Evolutionary conservation across 192 early-diverging fungal species (phyloP).

Genomic region (Gryganskiella cystojenkinii): DNA sequence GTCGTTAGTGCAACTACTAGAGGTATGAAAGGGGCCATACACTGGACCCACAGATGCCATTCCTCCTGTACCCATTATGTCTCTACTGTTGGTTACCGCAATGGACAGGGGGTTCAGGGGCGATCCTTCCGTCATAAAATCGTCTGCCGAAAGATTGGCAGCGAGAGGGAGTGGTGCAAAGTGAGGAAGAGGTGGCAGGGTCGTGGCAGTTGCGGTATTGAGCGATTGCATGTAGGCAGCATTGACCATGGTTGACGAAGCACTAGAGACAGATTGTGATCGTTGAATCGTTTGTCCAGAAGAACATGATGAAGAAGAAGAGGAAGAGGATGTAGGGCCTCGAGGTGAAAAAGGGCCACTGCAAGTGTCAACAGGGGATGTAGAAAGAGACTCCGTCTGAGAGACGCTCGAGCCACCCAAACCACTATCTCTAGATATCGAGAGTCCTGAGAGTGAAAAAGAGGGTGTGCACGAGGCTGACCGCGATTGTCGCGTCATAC

Average conservation of each 20-base stretch:
- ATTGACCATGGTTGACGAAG: background rate
- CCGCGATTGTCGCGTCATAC: slow-evolving; percentile 20
- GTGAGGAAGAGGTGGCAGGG: slow-evolving; percentile 7
- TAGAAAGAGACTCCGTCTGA: too few species aligned
- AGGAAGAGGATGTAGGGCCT: background rate
- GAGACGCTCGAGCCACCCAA: too few species aligned
- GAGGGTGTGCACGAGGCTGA: slow-evolving; percentile 33
- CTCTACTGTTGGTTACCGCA: too few species aligned
- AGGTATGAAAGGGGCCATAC: too few species aligned
- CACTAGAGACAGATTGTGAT: background rate
- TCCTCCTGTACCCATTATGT: too few species aligned
- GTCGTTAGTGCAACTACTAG: background rate
- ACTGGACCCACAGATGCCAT: too few species aligned
- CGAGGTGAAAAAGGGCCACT: background rate
- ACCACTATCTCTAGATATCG: slow-evolving; percentile 1
- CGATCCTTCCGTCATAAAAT: too few species aligned
- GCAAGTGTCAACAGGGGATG: background rate
- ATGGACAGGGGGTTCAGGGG: too few species aligned
- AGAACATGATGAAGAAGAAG: background rate
- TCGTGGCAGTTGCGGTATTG: background rate
- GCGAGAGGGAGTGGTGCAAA: slow-evolving; percentile 5
- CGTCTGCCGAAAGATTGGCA: too few species aligned
- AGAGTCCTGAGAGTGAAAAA: slow-evolving; percentile 19
- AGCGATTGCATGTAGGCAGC: background rate
- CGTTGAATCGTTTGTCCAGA: background rate